Conservation (phyloP, 805 yeast genomes). For the Teunomyces stri region DNA sequence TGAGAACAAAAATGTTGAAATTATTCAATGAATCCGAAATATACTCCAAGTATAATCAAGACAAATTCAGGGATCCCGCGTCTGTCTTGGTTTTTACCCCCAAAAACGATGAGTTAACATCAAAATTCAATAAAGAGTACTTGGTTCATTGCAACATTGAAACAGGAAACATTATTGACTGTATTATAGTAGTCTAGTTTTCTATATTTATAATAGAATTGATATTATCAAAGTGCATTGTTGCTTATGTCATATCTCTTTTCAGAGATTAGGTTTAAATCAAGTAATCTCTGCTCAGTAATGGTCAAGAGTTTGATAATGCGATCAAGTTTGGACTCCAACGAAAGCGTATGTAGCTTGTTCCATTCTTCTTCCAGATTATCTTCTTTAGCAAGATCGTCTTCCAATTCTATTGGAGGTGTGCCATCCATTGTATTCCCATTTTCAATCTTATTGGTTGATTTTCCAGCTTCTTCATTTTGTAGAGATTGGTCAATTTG, state of each 20-base stretch:
- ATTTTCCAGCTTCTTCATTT: not conserved
- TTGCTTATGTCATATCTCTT: constrained; percentile 22
- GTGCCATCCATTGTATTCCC: not conserved
- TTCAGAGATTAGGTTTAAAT: constrained; percentile 26
- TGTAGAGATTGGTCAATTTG: constrained; percentile 9
- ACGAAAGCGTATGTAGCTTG: constrained; percentile 19
- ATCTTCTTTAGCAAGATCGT: not conserved
- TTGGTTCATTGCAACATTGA: constrained; percentile 38
- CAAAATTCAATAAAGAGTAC: constrained; percentile 23
- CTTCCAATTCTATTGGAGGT: not conserved
- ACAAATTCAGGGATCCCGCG: constrained; percentile 4
- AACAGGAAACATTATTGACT: constrained; percentile 42
- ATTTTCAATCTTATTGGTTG: not conserved
- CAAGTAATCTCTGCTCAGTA: constrained; percentile 54
- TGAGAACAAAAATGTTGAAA: constrained; percentile 55
- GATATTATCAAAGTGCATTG: constrained; percentile 9
- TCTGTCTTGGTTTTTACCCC: constrained; percentile 32
- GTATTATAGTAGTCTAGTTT: constrained; percentile 15
- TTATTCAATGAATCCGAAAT: constrained; percentile 47
- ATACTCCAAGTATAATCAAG: constrained; percentile 14
- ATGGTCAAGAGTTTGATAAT: constrained; percentile 62
- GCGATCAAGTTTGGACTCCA: constrained; percentile 48
- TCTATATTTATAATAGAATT: not conserved
- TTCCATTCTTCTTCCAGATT: constrained; percentile 16
- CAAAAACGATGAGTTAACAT: constrained; percentile 21